phyloP scores from a whole-genome alignment of 805 yeast genomes.

The Lipomyces anomalus region DNA sequence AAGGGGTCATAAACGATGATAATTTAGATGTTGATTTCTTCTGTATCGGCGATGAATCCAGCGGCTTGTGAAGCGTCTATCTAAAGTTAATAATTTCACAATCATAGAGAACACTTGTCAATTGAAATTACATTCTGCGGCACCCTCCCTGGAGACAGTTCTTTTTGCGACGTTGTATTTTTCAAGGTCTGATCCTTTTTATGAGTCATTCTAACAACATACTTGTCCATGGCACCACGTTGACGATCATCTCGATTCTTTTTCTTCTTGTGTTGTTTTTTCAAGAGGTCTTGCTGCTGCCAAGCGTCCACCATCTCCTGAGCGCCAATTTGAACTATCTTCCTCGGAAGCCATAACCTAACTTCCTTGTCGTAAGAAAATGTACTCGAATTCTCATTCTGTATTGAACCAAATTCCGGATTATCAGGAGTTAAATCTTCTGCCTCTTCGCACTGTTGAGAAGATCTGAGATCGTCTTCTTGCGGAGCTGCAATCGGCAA shows the following conservation, averaged over 20 bases:
- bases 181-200: neutral
- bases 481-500: neutral
- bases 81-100: no score
- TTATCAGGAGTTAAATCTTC: no score
- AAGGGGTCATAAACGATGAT: neutral
- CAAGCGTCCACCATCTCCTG: neutral
- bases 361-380: neutral
- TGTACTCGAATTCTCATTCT: neutral
- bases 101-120: no score
- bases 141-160: no score
- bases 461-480: neutral
- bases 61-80: no score
- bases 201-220: neutral
- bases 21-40: neutral
- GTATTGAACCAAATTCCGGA: no score
- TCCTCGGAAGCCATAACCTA: neutral
- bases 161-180: neutral
- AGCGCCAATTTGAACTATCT: neutral
- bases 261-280: neutral
- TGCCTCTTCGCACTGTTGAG: no score
- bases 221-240: neutral
- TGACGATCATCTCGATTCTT: neutral
- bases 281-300: neutral
- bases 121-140: no score
- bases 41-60: neutral